phyloP scores from a whole-genome alignment of 139 green algal species.

The Chlorokybus atmophyticus region DNA sequence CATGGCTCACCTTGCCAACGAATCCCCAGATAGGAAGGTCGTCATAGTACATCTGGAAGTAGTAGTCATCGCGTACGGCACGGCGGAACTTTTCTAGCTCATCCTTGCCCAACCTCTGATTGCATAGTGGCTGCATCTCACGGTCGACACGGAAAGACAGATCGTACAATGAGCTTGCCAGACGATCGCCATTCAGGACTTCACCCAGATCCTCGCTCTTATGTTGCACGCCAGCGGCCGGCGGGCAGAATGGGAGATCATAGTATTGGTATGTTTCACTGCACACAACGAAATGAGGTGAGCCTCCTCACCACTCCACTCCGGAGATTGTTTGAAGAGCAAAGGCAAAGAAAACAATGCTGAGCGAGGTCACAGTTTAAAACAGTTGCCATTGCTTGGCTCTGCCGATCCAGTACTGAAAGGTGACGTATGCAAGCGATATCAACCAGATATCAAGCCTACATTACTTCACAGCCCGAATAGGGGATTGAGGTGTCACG shows the following conservation, averaged over 20 bases:
- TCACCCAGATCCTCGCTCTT: conserved; percentile 82
- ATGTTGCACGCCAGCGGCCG: conserved; percentile 59
- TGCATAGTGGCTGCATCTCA: conserved; percentile 69
- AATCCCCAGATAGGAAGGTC: conserved; percentile 93
- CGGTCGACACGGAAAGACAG: conserved; percentile 70
- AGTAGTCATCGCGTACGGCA: conserved; percentile 82
- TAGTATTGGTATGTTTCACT: conserved; percentile 90
- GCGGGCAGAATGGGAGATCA: conserved; percentile 81
- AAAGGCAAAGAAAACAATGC: no score
- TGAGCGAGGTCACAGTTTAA: no score
- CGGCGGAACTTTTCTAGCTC: conserved; percentile 67
- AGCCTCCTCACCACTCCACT: background rate
- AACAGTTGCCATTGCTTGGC: background rate
- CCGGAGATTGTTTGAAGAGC: conserved; percentile 4
- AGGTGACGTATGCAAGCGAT: no score
- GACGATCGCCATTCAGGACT: conserved; percentile 37
- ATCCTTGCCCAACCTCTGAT: conserved; percentile 44
- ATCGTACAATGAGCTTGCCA: conserved; percentile 75
- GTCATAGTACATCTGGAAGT: conserved; percentile 73
- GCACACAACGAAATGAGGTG: conserved; percentile 13
- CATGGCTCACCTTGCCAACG: conserved; percentile 38
- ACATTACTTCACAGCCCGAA: no score
- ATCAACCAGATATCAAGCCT: no score
- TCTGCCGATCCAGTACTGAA: no score
- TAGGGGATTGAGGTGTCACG: no score